phyloP scores from a whole-genome alignment of 768 basidiomycete genomes.

The Phlebiopsis gigantea region DNA sequence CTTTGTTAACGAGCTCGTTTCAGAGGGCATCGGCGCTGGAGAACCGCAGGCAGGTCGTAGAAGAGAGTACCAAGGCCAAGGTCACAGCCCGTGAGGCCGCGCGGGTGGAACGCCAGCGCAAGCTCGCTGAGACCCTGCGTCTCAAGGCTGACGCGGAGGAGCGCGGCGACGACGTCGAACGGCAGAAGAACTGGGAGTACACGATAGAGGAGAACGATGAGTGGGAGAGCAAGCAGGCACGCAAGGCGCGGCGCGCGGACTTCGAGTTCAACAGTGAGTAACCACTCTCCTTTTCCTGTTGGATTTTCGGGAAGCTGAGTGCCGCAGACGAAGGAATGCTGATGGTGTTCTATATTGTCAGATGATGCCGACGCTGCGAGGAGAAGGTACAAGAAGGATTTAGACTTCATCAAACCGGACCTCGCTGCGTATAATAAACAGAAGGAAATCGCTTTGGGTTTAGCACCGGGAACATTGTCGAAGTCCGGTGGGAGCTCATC shows the following conservation, averaged over 20 bases:
- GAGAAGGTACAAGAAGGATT: conserved; percentile 86
- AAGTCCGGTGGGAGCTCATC: conserved; percentile 31
- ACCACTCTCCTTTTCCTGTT: conserved; percentile 1
- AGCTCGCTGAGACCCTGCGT: conserved; percentile 82
- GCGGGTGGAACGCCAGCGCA: conserved; percentile 84
- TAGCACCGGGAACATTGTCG: conserved; percentile 62
- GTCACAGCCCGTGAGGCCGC: conserved; percentile 74
- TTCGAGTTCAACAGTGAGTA: conserved; percentile 86
- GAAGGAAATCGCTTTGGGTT: conserved; percentile 80
- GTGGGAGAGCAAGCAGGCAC: conserved; percentile 88
- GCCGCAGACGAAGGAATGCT: background rate
- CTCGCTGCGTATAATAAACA: conserved; percentile 82
- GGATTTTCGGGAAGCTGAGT: background rate
- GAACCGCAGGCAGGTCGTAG: conserved; percentile 81
- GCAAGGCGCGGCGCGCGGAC: conserved; percentile 81
- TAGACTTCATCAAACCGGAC: conserved; percentile 86
- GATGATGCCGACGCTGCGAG: conserved; percentile 90
- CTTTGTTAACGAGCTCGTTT: background rate
- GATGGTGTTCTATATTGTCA: conserved; percentile 26
- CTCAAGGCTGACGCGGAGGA: conserved; percentile 87
- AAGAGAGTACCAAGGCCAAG: conserved; percentile 77
- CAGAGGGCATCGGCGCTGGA: conserved; percentile 75
- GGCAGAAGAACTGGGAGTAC: conserved; percentile 93
- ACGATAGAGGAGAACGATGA: conserved; percentile 92
- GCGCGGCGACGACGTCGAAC: conserved; percentile 85